Evolutionary conservation across 768 basidiomycete species (phyloP), one percentile per base, ranked within the genome.

Genomic region (Pisolithus albus): DNA sequence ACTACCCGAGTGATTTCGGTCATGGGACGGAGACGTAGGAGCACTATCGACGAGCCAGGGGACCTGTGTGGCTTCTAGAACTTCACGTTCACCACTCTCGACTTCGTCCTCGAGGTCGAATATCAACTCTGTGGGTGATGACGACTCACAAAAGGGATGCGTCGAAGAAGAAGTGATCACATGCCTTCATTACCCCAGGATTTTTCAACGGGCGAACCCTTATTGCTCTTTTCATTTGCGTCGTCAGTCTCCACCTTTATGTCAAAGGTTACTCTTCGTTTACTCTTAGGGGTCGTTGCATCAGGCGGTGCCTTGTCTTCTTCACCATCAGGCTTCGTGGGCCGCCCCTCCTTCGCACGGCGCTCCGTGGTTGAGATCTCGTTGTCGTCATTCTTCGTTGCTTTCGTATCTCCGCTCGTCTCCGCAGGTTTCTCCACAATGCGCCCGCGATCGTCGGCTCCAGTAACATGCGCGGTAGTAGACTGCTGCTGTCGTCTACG

Each of bases 201-300:
- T 60, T 37, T 57, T 61, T 36, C 49, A 30, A 30, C 50, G 21
- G 40, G 21, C 38, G 59, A 61, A 21, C 61, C 64, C 50, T 70
- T 67, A 38, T 64, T 65, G 40, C 62, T 60, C 51, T 66, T 68
- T 18, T 64, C 52, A 32, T 64, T 67, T 16, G 68, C 67, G 24
- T 64, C 65, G 28, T 75, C 71, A 54, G 76, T 76, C 37, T 74
- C 80, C 19, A 82, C 78, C 61, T 83, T 71, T 46, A 84, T 77
- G 56, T 88, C 78, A 59, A 89, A 89, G 8, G 84, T 86, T 28
- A 89, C 84, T 64, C 81, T 86, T 54, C 80, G 73, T 65, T 82
- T 86, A 46, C 74, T 70, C 72, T 71, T 85, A 71, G 62, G 51
- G 49, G 63, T 52, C 69, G 67, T 59, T 60, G 64, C 52, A 57